These are phyloP conservation scores for Rhinocladiella mackenziei DNA, from an alignment of 2,329 filamentous ascomycete species.

Conservation along the genomic window DNA sequence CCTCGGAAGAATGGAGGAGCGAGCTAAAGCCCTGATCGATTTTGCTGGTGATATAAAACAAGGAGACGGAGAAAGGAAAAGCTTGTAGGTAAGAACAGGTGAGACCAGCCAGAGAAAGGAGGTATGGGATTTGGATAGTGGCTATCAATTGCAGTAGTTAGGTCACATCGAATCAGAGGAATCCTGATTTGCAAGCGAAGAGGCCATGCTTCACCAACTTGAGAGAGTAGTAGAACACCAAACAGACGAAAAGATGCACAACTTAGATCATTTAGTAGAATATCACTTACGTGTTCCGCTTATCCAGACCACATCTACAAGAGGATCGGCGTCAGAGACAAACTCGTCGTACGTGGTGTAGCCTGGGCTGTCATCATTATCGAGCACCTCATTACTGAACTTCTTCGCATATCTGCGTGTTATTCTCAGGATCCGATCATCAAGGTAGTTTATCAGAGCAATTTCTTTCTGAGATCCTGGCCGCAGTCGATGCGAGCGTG, in stretches of 20 bases:
- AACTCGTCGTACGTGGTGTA: slow-evolving; percentile 65
- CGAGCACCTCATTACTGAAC: slow-evolving; percentile 34
- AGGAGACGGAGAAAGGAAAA: slow-evolving; percentile 66
- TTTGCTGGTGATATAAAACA: slow-evolving; percentile 69
- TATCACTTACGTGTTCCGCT: slow-evolving; percentile 71
- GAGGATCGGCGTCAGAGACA: slow-evolving; percentile 66
- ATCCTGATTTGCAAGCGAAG: no score
- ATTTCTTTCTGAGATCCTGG: slow-evolving; percentile 57
- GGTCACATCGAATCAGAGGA: no score
- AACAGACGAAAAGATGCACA: background rate
- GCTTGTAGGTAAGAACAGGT: slow-evolving; percentile 67
- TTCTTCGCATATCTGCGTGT: slow-evolving; percentile 53
- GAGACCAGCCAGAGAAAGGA: slow-evolving; percentile 72
- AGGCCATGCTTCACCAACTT: no score
- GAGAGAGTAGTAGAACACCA: no score
- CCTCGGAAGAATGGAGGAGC: slow-evolving; percentile 50
- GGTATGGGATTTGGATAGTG: slow-evolving; percentile 74
- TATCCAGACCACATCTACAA: slow-evolving; percentile 81
- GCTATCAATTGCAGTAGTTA: slow-evolving; percentile 46
- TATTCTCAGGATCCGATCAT: slow-evolving; percentile 49
- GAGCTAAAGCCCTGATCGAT: slow-evolving; percentile 80
- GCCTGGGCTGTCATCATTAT: slow-evolving; percentile 43
- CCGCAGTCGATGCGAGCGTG: slow-evolving; percentile 50
- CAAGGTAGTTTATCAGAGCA: slow-evolving; percentile 55
- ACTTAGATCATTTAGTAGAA: background rate